These are phyloP conservation scores for Russula sp. DNA, from an alignment of 768 basidiomycete species.

Conservation along the genomic window DNA sequence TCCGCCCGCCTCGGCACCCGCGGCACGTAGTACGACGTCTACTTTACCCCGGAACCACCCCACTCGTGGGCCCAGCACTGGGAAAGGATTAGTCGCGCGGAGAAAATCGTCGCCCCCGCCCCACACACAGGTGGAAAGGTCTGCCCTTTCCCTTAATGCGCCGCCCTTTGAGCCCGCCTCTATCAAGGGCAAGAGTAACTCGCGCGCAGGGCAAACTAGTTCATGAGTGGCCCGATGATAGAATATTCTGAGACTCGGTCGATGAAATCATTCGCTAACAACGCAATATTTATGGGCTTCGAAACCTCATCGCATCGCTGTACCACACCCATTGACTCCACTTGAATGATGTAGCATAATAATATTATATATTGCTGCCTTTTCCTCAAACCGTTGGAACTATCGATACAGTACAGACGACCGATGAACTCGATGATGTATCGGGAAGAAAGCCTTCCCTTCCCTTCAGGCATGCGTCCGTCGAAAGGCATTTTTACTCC, in stretches of 20 bases:
- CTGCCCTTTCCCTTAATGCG: conserved; percentile 46
- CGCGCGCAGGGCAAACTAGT: not conserved
- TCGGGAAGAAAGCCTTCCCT: not conserved
- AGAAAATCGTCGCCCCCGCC: conserved; percentile 18
- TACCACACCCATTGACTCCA: not conserved
- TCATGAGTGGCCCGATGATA: not conserved
- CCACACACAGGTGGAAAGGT: conserved; percentile 21
- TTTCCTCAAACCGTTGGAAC: not conserved
- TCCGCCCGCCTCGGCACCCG: not conserved
- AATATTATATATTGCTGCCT: not conserved
- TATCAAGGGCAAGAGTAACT: conserved; percentile 13
- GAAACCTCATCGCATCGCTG: not conserved
- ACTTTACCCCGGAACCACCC: not conserved
- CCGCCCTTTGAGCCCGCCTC: conserved; percentile 46
- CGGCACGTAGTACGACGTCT: not conserved
- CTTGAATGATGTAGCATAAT: conserved; percentile 7
- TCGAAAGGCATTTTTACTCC: conserved; percentile 78
- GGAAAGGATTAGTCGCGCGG: conserved; percentile 18
- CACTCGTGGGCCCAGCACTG: conserved; percentile 13
- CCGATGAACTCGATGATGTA: not conserved
- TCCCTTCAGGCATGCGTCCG: conserved; percentile 19
- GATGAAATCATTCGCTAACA: not conserved
- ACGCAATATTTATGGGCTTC: conserved; percentile 6
- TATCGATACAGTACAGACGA: not conserved
- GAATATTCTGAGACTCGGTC: not conserved